Evolutionary conservation across 1,284 basidiomycete species (phyloP), one percentile per base, ranked within the genome.

Genomic region (Ceratobasidium sp.): DNA sequence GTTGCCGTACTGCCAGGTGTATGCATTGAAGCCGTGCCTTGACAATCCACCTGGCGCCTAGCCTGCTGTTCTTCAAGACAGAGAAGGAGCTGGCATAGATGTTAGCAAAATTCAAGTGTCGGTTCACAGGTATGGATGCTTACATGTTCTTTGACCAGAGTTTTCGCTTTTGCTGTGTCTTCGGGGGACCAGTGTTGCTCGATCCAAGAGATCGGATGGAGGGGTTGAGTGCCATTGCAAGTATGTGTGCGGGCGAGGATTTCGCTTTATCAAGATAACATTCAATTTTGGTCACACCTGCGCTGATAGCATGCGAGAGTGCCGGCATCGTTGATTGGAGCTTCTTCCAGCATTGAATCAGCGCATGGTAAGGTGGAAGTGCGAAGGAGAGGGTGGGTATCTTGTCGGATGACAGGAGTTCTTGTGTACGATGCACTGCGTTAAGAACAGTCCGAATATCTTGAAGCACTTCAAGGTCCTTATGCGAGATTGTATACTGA

Each of bases 151-250:
- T 49, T 8, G 13, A 76, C 40, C 19, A 46, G 11, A 7, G 13
- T 17, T n/a, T 34, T 44, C 11, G 67, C 46, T 7, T 29, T 62
- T 19, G 34, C 15, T 8, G 37, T 32, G 22, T 77, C 76, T 15
- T n/a, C 69, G 9, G 22, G 15, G 4, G 46, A 32, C 76, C 76
- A 77, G 25, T 77, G 34, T n/a, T 74, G 34, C 34, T 71, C 51
- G 17, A 77, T 77, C 67, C 69, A 77, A 7, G 17, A 15, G 19
- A 46, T 49, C 62, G 57, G 9, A 44, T 49, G 9, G 70, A 32
- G 13, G 76, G 76, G 74, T 77, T 77, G 29, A 77, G 70, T 7
- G 61, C 62, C 40, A 78, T 76, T 7, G 77, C 65, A 17, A 78
- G 22, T 13, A 61, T 51, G 34, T 71, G 70, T 5, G 52, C 59